These are phyloP conservation scores for Rhynchospora tenuis DNA, from an alignment of 176 grass and related monocot species.

Conservation along the genomic window DNA sequence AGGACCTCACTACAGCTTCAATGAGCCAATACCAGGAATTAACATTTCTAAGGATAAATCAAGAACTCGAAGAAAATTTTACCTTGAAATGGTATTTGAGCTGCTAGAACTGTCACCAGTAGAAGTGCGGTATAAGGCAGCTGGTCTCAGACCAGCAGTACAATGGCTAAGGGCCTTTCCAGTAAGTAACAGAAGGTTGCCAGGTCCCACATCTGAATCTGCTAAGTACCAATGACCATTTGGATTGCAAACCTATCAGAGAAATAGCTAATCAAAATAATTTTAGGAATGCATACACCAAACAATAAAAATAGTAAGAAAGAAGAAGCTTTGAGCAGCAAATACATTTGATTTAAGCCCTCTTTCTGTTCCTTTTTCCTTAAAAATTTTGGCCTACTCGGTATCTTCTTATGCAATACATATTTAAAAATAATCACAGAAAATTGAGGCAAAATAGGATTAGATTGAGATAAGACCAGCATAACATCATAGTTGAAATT, in stretches of 20 bases:
- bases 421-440: not conserved
- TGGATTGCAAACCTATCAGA: slow-evolving; percentile 66
- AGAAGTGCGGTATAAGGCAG: slow-evolving; percentile 39
- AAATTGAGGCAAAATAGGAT: not conserved
- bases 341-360: not conserved
- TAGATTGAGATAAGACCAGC: not conserved
- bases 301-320: not conserved
- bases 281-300: not conserved
- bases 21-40: not conserved
- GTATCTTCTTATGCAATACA: not conserved
- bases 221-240: slow-evolving; percentile 77
- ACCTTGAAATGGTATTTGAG: slow-evolving; percentile 2
- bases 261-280: slow-evolving; percentile 29
- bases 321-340: not conserved
- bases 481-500: not conserved
- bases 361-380: not conserved
- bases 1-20: not conserved
- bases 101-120: slow-evolving; percentile 28
- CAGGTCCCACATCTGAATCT: slow-evolving; percentile 35
- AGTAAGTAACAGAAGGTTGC: slow-evolving; percentile 55
- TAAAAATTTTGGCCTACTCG: not conserved
- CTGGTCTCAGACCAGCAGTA: slow-evolving; percentile 58
- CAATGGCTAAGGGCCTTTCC: slow-evolving; percentile 63
- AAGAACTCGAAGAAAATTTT: not conserved
- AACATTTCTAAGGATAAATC: not conserved